Conservation (phyloP, 2,329 filamentous ascomycete genomes). For the Cladosporium oxysporum region DNA sequence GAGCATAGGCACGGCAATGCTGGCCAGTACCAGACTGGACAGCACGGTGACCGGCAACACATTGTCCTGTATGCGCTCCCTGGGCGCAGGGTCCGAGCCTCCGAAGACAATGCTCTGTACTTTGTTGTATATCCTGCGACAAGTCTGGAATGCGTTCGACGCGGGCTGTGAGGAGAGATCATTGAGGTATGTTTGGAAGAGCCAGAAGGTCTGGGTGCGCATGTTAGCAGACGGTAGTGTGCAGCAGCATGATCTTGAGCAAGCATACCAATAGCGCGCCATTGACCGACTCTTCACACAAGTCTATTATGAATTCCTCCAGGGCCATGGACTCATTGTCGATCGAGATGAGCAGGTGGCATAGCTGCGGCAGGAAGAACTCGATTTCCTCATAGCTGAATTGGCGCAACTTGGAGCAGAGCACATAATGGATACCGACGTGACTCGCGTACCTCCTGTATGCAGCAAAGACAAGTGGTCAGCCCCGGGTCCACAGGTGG, state of each 20-base stretch:
- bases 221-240: conserved; percentile 23
- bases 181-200: conserved; percentile 85
- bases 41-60: conserved; percentile 77
- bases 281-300: conserved; percentile 85
- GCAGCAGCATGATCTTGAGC: background rate
- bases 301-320: conserved; percentile 82
- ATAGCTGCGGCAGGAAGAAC: conserved; percentile 84
- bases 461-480: background rate
- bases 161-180: conserved; percentile 75
- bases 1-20: conserved; percentile 71
- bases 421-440: conserved; percentile 85
- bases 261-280: conserved; percentile 73
- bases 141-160: conserved; percentile 77
- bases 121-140: conserved; percentile 81
- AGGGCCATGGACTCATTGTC: conserved; percentile 90
- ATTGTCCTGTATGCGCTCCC: conserved; percentile 80
- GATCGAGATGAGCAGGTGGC: conserved; percentile 82
- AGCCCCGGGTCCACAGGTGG: background rate
- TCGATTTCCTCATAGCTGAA: conserved; percentile 91
- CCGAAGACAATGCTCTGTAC: conserved; percentile 87
- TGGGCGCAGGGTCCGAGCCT: conserved; percentile 65
- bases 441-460: conserved; percentile 83
- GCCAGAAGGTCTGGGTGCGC: conserved; percentile 73
- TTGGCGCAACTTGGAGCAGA: conserved; percentile 84
- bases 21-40: conserved; percentile 76